A percentile compares a stretch with the other conserved stretches of the same genome.
phyloP scores from a whole-genome alignment of 2,329 filamentous ascomycete genomes.

The Fusarium tupiense region DNA sequence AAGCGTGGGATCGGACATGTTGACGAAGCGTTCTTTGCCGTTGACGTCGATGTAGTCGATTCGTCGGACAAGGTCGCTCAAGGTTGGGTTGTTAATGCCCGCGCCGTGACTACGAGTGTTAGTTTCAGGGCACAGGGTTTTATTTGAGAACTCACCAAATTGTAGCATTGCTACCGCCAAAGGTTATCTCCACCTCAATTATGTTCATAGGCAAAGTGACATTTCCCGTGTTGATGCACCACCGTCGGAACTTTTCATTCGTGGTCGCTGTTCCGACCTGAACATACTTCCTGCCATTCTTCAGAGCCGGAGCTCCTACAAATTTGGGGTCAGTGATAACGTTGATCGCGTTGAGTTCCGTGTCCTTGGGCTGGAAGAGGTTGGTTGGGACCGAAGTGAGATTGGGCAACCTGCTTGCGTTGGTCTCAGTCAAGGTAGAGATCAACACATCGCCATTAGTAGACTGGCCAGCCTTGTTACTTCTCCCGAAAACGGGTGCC shows the following conservation, averaged over 20 bases:
- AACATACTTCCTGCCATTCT: background rate
- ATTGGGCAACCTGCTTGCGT: background rate
- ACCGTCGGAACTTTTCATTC: background rate
- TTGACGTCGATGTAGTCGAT: background rate
- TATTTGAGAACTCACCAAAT: background rate
- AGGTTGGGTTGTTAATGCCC: background rate
- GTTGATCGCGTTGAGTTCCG: background rate
- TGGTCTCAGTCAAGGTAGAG: background rate
- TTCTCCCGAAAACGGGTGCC: background rate
- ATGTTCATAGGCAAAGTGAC: background rate
- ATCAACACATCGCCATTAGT: background rate
- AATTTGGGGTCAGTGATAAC: background rate
- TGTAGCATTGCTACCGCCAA: background rate
- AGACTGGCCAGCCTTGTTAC: background rate
- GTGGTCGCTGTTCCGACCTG: background rate
- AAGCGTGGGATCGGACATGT: background rate
- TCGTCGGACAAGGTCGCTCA: background rate
- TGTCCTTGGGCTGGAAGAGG: background rate
- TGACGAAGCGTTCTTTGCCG: background rate
- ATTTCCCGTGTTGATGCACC: background rate
- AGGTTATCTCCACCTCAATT: background rate
- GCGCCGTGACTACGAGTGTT: background rate
- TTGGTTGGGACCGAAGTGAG: background rate
- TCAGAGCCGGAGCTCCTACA: background rate
- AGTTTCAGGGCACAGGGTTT: accelerated